Percentiles rank a stretch among this genome's conserved stretches.
Conservation (phyloP, 2,329 filamentous ascomycete genomes). For the Aspergillus unguis region DNA sequence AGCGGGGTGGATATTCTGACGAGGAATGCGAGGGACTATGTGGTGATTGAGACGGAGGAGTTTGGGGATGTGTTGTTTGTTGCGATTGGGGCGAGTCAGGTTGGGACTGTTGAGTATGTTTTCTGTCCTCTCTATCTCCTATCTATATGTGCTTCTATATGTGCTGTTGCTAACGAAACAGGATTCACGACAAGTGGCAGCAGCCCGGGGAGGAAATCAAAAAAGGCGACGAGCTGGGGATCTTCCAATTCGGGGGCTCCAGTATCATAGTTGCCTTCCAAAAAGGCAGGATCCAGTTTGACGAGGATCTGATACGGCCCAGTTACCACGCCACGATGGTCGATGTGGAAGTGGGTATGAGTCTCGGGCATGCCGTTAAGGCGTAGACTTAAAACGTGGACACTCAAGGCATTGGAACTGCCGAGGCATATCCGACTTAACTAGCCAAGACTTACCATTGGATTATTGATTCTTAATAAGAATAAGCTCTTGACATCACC, state of each 20-base stretch:
- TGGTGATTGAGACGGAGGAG: constrained; percentile 37
- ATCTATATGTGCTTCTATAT: not conserved
- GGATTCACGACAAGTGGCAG: constrained; percentile 35
- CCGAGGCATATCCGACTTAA: too few relatives aligned
- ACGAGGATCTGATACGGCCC: constrained; percentile 35
- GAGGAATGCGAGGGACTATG: constrained; percentile 36
- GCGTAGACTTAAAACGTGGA: not conserved
- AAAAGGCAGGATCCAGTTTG: constrained; percentile 36
- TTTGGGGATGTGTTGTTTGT: constrained; percentile 45
- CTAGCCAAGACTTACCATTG: too few relatives aligned
- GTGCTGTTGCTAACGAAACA: constrained; percentile 10
- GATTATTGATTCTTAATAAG: too few relatives aligned
- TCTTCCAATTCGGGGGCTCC: constrained; percentile 44
- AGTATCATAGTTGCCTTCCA: constrained; percentile 43
- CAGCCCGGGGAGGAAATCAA: constrained; percentile 29
- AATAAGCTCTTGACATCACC: too few relatives aligned
- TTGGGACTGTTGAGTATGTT: constrained; percentile 41
- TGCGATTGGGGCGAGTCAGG: constrained; percentile 41
- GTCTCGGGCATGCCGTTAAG: constrained; percentile 24
- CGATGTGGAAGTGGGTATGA: constrained; percentile 42
- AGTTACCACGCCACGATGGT: constrained; percentile 34
- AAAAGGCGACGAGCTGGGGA: constrained; percentile 42
- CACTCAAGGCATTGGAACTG: too few relatives aligned
- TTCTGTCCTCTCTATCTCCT: not conserved
- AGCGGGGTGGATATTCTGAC: constrained; percentile 40